phyloP scores from a whole-genome alignment of 495 filamentous ascomycete species.

The Penicillium simplicissimum region DNA sequence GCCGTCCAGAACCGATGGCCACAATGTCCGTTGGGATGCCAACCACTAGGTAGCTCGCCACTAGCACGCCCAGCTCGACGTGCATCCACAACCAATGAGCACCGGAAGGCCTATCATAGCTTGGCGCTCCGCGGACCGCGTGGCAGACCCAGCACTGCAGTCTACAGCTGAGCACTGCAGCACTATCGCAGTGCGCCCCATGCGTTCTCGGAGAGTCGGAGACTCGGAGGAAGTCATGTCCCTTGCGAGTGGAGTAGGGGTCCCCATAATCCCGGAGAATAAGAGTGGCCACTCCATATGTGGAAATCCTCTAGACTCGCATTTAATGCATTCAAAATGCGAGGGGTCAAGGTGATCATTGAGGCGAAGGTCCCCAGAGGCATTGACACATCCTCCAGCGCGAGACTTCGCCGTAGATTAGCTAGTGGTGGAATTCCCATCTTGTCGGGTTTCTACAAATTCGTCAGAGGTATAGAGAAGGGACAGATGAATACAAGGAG shows the following conservation, averaged over 20 bases:
- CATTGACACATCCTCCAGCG: neutral
- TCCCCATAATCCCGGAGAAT: conserved; percentile 3
- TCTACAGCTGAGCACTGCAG: too few relatives aligned
- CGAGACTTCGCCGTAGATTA: neutral
- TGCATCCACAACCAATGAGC: conserved; percentile 28
- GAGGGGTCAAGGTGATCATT: conserved; percentile 13
- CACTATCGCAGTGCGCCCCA: conserved; percentile 8
- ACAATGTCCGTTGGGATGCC: conserved; percentile 27
- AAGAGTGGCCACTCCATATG: neutral
- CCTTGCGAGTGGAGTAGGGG: conserved; percentile 12
- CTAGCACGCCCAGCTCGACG: neutral
- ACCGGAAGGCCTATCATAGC: conserved; percentile 31
- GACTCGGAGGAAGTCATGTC: neutral
- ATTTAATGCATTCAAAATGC: conserved; percentile 1
- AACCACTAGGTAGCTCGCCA: conserved; percentile 5
- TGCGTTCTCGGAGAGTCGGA: conserved; percentile 23
- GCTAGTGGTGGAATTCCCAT: neutral
- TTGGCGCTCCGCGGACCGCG: conserved; percentile 18
- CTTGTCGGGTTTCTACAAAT: neutral
- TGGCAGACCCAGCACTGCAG: neutral
- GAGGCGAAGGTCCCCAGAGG: neutral
- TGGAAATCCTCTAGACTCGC: neutral
- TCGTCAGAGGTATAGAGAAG: conserved; percentile 1
- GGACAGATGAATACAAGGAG: neutral
- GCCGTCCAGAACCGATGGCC: conserved; percentile 4